phyloP scores from a whole-genome alignment of 768 basidiomycete genomes.

The Tulasnella sp. region DNA sequence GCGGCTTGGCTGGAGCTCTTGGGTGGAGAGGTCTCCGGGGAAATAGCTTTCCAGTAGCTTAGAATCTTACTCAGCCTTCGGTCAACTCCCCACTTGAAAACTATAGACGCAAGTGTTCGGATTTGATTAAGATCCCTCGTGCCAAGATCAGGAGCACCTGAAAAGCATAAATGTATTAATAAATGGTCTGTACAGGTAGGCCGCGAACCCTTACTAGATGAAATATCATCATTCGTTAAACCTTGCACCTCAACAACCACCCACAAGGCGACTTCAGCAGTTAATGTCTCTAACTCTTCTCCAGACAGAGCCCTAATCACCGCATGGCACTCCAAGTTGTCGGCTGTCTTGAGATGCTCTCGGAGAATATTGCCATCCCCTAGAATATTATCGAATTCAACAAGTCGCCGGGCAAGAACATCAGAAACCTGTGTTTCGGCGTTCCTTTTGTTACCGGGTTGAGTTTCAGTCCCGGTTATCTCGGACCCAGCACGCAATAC shows the following conservation, averaged over 20 bases:
- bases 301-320: too few species aligned
- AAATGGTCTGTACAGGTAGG: background rate
- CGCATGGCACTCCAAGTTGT: too few species aligned
- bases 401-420: too few species aligned
- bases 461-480: too few species aligned
- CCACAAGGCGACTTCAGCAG: constrained; percentile 9
- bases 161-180: constrained; percentile 1
- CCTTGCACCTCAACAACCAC: constrained; percentile 3
- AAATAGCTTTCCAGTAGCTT: constrained; percentile 30
- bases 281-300: background rate
- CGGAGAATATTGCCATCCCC: too few species aligned
- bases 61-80: constrained; percentile 37
- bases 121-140: constrained; percentile 52
- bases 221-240: constrained; percentile 3
- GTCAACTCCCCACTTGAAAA: constrained; percentile 60
- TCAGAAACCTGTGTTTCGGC: too few species aligned
- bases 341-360: too few species aligned
- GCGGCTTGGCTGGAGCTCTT: constrained; percentile 1
- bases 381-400: too few species aligned
- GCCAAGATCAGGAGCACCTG: constrained; percentile 36
- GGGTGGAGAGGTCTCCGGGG: constrained; percentile 10
- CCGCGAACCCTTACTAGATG: background rate
- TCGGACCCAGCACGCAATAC: too few species aligned
- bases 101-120: constrained; percentile 49
- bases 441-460: too few species aligned